Evolutionary conservation across 805 yeast species (phyloP), one percentile per base, ranked within the genome.

Genomic region (Groenewaldozyma tartarivorans): DNA sequence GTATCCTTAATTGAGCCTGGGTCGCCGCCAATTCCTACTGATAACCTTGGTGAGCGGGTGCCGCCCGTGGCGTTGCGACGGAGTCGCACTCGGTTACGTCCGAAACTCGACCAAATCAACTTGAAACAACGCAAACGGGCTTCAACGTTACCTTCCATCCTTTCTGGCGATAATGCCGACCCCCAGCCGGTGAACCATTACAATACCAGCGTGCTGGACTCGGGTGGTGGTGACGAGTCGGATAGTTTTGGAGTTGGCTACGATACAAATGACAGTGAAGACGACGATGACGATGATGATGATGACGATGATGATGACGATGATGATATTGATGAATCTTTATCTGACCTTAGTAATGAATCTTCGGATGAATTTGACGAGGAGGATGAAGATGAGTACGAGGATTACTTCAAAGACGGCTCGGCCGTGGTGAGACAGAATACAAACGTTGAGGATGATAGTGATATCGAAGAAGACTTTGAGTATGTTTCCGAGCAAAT

Each of bases 381-480:
- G 20, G 52, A 51, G 15, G 55, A 50, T 11, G 50, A 51, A 13
- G 54, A 48, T 17, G 58, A 61, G 20, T 47, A 50, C 21, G 61
- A 60, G n/a, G 59, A 55, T 7, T 60, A 54, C 4, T 55, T 48
- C 16, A 60, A 54, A 26, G 57, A 27, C 29, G 29, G 26, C 19
- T 32, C 22, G 21, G 32, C 4, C 29, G n/a, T 19, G 26, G 36
- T 31, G 20, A 20, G 4, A 34, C 22, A 17, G 22, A 26, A 34
- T 19, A 34, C 36, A 17, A 34, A 20, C 36, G 62, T 60, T 35
- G 71, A 65, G 18, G 70, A 64, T 33, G 66, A 59, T 34, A 58
- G 57, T 33, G 64, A 64, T 33, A 46, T 66, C n/a, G 71, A 62
- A 39, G 68, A 63, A 35, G 64, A 63, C n/a, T 50, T 68, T 43